Base-by-base conservation (phyloP, 306 rosid genomes). In the Quercus berberidifolia region DNA sequence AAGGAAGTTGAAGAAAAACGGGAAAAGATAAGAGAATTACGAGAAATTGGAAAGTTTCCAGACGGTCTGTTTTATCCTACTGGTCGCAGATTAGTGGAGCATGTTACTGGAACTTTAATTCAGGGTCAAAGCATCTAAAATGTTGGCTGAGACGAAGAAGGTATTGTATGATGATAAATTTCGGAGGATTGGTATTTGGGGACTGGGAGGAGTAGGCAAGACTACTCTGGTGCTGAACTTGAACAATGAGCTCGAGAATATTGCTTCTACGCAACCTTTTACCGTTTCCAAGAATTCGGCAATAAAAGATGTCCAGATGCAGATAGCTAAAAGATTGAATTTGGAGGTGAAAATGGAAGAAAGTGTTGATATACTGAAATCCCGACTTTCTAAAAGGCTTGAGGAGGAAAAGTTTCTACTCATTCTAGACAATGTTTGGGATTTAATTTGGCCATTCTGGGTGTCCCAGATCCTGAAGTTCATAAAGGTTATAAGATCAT, bases 181-280 rank as follows among this genome's bases (percentile, higher is more conserved):
- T 1, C 65, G 3, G 11, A 73, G 73, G 28, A 79, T 79, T 25
- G 83, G 83, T 9, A 76, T 79, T 19, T 60, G 82, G 78, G 78
- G 82, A 6, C 51, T 79, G 73, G 78, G 73, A 5, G 78, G 83
- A 51, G 74, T 63, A 1, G 83, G 83, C 4, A 79, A 79, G 74
- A 79, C 78, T 14, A 79, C 83, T 0, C 14, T 79, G 35, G 46
- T 79, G 26, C 73, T 41, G 52, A 79, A 55, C 63, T 73, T 79
- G 54, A 79, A 73, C 68, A 79, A 79, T 76, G 12, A 73, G 56
- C 74, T 73, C 30, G 18, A 52, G 58, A 23, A 41, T 21, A 25
- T 25, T 25, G 5, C 49, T 31, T 55, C 65, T 19, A 79, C 20
- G 46, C 73, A 52, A 46, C 78, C 83, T 15, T 79, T 79, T 18